Percentiles rank a stretch among this genome's conserved stretches.
phyloP scores from a whole-genome alignment of 106 monocot species.

The Chionographis japonica region DNA sequence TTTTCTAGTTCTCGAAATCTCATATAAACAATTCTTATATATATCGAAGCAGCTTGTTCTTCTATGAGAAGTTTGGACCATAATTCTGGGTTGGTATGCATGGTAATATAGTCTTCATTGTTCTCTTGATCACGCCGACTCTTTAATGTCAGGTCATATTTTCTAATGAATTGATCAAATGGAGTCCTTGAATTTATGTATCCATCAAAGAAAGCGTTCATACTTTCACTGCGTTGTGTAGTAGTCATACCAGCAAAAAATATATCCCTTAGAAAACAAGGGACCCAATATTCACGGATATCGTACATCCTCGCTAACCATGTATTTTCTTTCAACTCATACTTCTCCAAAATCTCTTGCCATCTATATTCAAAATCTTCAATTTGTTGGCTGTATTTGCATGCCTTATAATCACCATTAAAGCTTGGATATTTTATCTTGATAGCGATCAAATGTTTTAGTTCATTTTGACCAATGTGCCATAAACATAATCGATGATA shows the following conservation, averaged over 20 bases:
- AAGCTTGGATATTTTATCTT: not conserved
- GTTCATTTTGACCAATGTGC: not conserved
- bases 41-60: too few species aligned
- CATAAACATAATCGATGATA: slow-evolving; percentile 8
- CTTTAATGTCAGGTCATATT: too few species aligned
- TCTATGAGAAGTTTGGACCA: too few species aligned
- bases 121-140: too few species aligned
- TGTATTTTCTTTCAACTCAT: not conserved
- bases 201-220: too few species aligned
- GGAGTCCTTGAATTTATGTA: too few species aligned
- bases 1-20: too few species aligned
- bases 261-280: not conserved
- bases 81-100: too few species aligned
- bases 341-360: not conserved
- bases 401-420: not conserved
- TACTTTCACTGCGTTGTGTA: too few species aligned
- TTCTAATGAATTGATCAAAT: too few species aligned
- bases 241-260: not conserved
- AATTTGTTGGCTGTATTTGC: not conserved
- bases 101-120: too few species aligned
- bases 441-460: not conserved
- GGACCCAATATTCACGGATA: not conserved
- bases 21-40: too few species aligned
- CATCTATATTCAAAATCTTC: slow-evolving; percentile 1
- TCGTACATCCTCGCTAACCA: slow-evolving; percentile 3